Conservation (phyloP, 345 rosid species). For the Hibiscus trionum region DNA sequence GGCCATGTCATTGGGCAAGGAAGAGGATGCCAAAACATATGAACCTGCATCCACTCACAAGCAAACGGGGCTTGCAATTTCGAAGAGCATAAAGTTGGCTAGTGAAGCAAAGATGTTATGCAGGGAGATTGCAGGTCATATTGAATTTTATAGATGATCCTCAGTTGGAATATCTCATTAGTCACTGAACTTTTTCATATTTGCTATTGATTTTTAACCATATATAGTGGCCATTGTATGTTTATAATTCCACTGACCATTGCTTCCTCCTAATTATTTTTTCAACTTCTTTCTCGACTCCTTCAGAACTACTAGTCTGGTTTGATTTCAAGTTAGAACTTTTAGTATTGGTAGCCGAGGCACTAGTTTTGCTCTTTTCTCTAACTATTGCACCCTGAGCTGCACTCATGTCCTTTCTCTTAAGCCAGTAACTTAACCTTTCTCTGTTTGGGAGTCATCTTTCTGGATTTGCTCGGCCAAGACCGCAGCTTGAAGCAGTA, state of each 20-base stretch:
- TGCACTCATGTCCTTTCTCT: too few species aligned
- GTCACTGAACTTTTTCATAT: not conserved
- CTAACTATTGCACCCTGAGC: too few species aligned
- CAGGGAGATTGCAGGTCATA: not conserved
- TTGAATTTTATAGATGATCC: not conserved
- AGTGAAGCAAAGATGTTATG: slow-evolving; percentile 1
- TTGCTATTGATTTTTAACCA: not conserved
- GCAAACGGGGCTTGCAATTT: not conserved
- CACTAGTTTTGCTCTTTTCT: too few species aligned
- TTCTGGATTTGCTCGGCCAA: too few species aligned
- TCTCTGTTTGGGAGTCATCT: too few species aligned
- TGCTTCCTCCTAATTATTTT: too few species aligned
- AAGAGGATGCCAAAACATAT: not conserved
- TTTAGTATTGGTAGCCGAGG: too few species aligned
- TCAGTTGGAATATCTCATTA: not conserved
- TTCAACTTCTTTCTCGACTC: too few species aligned
- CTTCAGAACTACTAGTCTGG: too few species aligned
- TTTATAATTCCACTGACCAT: not conserved
- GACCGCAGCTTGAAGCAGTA: too few species aligned
- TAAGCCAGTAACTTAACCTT: too few species aligned
- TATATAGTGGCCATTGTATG: not conserved
- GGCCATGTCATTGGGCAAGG: not conserved
- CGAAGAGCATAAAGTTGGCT: not conserved
- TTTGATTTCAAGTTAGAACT: too few species aligned
- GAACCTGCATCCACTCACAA: not conserved